These are phyloP conservation scores for Alternaria arborescens DNA, from an alignment of 2,329 filamentous ascomycete species.

Conservation along the genomic window DNA sequence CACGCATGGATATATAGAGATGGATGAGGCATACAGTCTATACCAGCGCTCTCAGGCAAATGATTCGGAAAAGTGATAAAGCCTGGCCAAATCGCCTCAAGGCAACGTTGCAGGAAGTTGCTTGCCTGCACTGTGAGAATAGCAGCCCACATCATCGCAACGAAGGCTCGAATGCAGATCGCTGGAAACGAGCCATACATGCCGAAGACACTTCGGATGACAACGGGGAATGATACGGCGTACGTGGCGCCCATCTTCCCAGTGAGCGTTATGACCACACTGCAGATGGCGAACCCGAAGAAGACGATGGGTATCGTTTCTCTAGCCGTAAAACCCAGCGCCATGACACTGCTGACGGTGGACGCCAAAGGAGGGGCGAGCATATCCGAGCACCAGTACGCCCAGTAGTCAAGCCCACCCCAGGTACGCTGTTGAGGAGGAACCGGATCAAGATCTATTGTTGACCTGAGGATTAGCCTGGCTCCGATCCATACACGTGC, in stretches of 20 bases:
- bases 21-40: conserved; percentile 29
- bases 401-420: conserved; percentile 57
- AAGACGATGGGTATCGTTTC: conserved; percentile 60
- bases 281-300: conserved; percentile 58
- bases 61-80: conserved; percentile 52
- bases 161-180: conserved; percentile 56
- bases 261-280: conserved; percentile 59
- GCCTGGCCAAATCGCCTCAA: conserved; percentile 55
- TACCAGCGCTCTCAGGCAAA: conserved; percentile 41
- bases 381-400: conserved; percentile 61
- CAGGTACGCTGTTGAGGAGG: conserved; percentile 58
- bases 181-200: conserved; percentile 56
- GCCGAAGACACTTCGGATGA: conserved; percentile 56
- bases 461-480: background rate
- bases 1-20: accelerated
- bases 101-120: conserved; percentile 53
- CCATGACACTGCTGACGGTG: conserved; percentile 54
- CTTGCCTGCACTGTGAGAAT: conserved; percentile 58
- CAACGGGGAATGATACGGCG: conserved; percentile 53
- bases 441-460: conserved; percentile 46
- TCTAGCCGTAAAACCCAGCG: conserved; percentile 57
- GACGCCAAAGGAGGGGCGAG: conserved; percentile 54
- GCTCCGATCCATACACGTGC: background rate
- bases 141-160: conserved; percentile 59
- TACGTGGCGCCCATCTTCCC: conserved; percentile 55